Conservation (phyloP, 495 filamentous ascomycete species). For the Neurospora sp. region DNA sequence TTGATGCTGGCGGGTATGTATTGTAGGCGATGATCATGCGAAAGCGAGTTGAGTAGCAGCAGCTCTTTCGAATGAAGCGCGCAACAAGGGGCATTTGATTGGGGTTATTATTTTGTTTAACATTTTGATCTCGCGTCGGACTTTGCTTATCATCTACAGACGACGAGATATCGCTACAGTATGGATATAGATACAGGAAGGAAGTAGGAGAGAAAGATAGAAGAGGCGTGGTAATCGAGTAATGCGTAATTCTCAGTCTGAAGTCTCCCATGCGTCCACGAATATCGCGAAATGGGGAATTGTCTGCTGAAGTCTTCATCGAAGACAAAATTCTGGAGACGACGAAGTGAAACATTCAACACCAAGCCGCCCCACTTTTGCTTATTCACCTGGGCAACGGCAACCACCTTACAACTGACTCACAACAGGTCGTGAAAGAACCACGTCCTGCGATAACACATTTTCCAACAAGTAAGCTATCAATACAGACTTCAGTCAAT, state of each 20-base stretch:
- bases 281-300: neutral
- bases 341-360: neutral
- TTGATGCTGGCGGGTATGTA: constrained; percentile 48
- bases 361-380: neutral
- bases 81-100: neutral
- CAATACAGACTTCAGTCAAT: neutral
- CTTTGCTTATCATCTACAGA: neutral
- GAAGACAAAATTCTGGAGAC: neutral
- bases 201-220: neutral
- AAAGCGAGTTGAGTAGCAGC: neutral
- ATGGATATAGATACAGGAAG: neutral
- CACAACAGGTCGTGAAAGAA: neutral
- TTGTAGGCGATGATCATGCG: constrained; percentile 23
- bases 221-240: neutral
- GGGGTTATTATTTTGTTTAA: neutral
- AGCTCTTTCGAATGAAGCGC: neutral
- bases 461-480: neutral
- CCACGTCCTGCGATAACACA: neutral
- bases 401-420: neutral
- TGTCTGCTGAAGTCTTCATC: neutral
- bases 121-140: neutral
- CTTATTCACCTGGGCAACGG: neutral
- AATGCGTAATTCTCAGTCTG: neutral
- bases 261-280: neutral
- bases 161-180: neutral